Evolutionary conservation across 116 monocot genomes (phyloP).

Genomic region (Iris pallida): DNA sequence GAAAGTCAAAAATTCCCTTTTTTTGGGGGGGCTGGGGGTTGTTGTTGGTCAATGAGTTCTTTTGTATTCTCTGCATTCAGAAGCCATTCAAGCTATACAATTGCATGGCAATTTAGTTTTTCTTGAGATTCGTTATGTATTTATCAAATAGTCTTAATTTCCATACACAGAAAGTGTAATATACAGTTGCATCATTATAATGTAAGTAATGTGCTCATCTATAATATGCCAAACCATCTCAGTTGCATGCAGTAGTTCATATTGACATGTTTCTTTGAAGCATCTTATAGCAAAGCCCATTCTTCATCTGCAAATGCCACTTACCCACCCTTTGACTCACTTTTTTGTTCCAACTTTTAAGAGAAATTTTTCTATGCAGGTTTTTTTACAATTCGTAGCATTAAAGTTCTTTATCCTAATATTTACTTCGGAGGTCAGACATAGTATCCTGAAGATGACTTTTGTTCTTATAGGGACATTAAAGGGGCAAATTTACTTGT

Average conservation of each 20-base stretch:
- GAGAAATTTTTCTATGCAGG: too few relatives aligned
- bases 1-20: too few relatives aligned
- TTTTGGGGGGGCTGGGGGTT: too few relatives aligned
- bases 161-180: neutral
- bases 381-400: neutral
- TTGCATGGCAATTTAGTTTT: neutral
- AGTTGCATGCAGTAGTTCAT: neutral
- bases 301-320: too few relatives aligned
- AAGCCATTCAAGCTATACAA: neutral
- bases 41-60: too few relatives aligned
- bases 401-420: neutral
- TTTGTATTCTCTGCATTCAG: neutral
- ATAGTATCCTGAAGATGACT: neutral
- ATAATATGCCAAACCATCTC: neutral
- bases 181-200: neutral
- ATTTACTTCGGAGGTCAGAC: neutral
- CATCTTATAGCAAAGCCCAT: neutral
- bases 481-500: conserved; percentile 98
- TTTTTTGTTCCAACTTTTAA: too few relatives aligned
- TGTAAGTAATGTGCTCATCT: neutral
- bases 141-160: neutral
- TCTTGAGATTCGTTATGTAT: neutral
- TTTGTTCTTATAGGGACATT: conserved; percentile 63
- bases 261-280: neutral
- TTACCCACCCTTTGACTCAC: too few relatives aligned